phyloP scores from a whole-genome alignment of 139 green algal genomes.

The Chlamydomonas applanata region DNA sequence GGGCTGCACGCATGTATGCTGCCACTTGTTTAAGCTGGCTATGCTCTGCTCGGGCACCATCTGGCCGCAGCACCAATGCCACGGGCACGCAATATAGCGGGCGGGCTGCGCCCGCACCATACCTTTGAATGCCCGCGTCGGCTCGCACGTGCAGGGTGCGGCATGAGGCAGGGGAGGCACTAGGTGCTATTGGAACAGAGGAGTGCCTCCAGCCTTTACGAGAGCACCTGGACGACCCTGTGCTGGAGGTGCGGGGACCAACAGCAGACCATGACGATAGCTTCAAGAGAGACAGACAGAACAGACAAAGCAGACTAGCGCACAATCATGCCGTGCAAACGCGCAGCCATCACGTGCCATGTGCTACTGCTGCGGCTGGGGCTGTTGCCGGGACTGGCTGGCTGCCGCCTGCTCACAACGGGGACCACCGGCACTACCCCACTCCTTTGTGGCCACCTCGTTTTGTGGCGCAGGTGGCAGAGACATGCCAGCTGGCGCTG shows the following conservation, averaged over 20 bases:
- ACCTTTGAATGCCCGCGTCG: neutral
- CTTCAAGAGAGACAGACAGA: neutral
- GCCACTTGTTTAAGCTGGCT: neutral
- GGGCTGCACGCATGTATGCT: neutral
- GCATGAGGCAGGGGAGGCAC: conserved; percentile 87
- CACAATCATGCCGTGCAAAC: neutral
- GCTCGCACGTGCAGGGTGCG: conserved; percentile 63
- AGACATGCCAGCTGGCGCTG: conserved; percentile 96
- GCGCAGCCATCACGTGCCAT: neutral
- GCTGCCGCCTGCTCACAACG: too few relatives aligned
- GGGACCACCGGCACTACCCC: too few relatives aligned
- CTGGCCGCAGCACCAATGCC: neutral
- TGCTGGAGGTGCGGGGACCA: conserved; percentile 61
- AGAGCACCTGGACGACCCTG: conserved; percentile 48
- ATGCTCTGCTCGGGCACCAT: neutral
- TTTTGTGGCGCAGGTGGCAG: too few relatives aligned
- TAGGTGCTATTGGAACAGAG: conserved; percentile 80
- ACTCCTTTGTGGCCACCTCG: too few relatives aligned
- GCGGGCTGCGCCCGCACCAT: neutral
- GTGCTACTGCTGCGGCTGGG: neutral
- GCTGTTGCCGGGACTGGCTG: neutral
- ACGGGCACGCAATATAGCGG: neutral
- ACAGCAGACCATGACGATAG: neutral
- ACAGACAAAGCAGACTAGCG: neutral
- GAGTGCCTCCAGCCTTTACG: conserved; percentile 68